These are phyloP conservation scores for Pseudonitzschia multistriata DNA, from an alignment of 108 stramenopile genomes.

Conservation along the genomic window DNA sequence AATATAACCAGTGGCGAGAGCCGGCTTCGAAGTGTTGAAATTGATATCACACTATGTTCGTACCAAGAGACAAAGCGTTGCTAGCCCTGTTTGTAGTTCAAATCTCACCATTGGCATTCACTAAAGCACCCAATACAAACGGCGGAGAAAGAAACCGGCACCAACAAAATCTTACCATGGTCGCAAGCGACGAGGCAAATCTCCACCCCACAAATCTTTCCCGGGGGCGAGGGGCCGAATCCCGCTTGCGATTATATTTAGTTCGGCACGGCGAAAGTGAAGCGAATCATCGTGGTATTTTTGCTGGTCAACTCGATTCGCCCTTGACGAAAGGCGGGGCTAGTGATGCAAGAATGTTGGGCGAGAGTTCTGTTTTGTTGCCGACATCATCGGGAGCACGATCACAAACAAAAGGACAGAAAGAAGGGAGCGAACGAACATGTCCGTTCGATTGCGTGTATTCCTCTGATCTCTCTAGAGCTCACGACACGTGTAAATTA, in stretches of 20 bases:
- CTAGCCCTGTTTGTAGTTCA: no score
- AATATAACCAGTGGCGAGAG: no score
- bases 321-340: conserved; percentile 44
- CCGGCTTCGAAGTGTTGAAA: no score
- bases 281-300: conserved; percentile 42
- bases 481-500: conserved; percentile 6
- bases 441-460: conserved; percentile 5
- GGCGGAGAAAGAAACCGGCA: no score
- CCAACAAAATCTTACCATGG: no score
- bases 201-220: no score
- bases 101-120: no score
- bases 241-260: conserved; percentile 36
- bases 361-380: conserved; percentile 4
- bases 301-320: conserved; percentile 54
- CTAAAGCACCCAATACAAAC: no score
- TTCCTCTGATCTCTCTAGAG: conserved; percentile 14
- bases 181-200: no score
- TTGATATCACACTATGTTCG: no score
- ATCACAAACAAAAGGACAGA: neutral
- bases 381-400: neutral
- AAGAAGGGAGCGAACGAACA: no score
- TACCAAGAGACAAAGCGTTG: no score
- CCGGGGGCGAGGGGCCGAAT: neutral
- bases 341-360: conserved; percentile 26
- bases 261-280: conserved; percentile 59